A percentile compares a stretch with the other conserved stretches of the same genome.
Evolutionary conservation across 1,284 basidiomycete species (phyloP).

Genomic region (Fomitopsis betulina): DNA sequence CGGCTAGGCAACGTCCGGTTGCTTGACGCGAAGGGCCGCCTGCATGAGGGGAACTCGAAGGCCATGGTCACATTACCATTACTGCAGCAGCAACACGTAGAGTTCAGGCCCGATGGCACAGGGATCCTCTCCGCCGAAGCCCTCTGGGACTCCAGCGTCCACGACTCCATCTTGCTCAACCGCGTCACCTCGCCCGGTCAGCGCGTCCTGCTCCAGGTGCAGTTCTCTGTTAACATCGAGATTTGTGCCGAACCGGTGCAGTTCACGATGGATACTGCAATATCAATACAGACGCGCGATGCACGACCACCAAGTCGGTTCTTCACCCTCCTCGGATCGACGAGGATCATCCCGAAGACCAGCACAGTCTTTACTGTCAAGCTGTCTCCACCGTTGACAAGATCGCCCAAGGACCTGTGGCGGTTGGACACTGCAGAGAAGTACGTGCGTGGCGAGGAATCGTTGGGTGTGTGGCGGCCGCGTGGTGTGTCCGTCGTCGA

Average conservation of each 20-base stretch:
- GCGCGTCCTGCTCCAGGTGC: constrained; percentile 75
- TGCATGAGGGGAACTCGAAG: constrained; percentile 72
- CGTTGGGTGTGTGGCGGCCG: constrained; percentile 79
- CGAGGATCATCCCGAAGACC: constrained; percentile 69
- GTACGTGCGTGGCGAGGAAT: constrained; percentile 90
- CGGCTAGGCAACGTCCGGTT: constrained; percentile 81
- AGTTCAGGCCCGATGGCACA: constrained; percentile 81
- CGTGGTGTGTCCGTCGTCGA: constrained; percentile 85
- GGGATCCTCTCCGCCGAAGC: constrained; percentile 65
- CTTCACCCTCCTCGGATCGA: constrained; percentile 70
- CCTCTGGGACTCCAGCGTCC: constrained; percentile 92
- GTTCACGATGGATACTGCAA: constrained; percentile 84
- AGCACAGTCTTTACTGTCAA: constrained; percentile 80
- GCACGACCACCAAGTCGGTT: constrained; percentile 80
- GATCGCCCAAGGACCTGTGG: constrained; percentile 89
- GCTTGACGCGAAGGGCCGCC: constrained; percentile 79
- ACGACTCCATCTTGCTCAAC: constrained; percentile 86
- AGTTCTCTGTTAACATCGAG: constrained; percentile 79
- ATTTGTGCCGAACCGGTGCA: constrained; percentile 79
- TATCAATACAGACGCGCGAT: constrained; percentile 85
- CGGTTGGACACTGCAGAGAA: constrained; percentile 90
- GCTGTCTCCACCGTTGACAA: constrained; percentile 81
- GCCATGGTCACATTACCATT: constrained; percentile 67
- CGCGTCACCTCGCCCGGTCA: constrained; percentile 77
- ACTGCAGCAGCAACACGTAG: constrained; percentile 65